Evolutionary conservation across 805 yeast genomes (phyloP).

Genomic region (Lipomyces mesembrius): DNA sequence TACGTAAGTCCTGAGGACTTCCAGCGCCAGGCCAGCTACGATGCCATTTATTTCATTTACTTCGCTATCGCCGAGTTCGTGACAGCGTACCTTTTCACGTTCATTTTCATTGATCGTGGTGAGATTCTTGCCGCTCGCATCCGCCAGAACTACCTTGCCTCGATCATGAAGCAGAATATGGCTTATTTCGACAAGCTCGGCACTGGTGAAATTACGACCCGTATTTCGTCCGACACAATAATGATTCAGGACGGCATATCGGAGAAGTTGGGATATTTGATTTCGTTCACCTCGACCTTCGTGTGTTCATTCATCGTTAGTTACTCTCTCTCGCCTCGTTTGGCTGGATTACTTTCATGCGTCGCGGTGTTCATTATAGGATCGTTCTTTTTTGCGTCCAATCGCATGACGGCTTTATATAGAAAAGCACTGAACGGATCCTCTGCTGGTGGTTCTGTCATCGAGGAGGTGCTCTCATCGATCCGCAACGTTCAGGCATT

Average conservation of each 20-base stretch:
- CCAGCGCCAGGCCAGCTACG: slow-evolving; percentile 41
- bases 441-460: slow-evolving; percentile 44
- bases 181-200: slow-evolving; percentile 52
- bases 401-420: slow-evolving; percentile 38
- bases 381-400: slow-evolving; percentile 43
- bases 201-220: slow-evolving; percentile 51
- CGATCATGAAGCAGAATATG: slow-evolving; percentile 49
- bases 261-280: slow-evolving; percentile 49
- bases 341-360: slow-evolving; percentile 46
- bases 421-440: slow-evolving; percentile 27
- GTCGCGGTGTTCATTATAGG: slow-evolving; percentile 45
- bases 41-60: slow-evolving; percentile 48
- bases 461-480: slow-evolving; percentile 51
- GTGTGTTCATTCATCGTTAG: slow-evolving; percentile 48
- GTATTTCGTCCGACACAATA: slow-evolving; percentile 50
- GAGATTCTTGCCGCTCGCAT: slow-evolving; percentile 50
- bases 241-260: slow-evolving; percentile 51
- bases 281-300: slow-evolving; percentile 49
- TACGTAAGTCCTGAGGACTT: slow-evolving; percentile 42
- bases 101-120: slow-evolving; percentile 48
- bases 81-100: slow-evolving; percentile 44
- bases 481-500: slow-evolving; percentile 51
- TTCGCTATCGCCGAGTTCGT: slow-evolving; percentile 46
- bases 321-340: slow-evolving; percentile 47
- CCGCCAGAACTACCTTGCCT: slow-evolving; percentile 47